phyloP scores from a whole-genome alignment of 2,329 filamentous ascomycete species.

The Furcasterigmium sp. region DNA sequence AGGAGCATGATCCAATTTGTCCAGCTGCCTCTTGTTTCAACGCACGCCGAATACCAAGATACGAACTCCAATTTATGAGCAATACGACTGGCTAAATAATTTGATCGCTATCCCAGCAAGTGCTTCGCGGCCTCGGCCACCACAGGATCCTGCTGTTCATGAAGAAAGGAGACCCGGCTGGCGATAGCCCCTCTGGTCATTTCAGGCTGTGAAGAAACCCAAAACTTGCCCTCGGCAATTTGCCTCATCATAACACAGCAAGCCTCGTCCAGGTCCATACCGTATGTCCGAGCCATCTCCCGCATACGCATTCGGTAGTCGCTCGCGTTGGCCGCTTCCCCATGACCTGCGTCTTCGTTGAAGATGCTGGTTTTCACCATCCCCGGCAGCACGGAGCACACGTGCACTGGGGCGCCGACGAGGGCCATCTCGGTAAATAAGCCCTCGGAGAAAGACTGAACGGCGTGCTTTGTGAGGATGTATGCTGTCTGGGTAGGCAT shows the following conservation, averaged over 20 bases:
- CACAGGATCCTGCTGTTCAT: not conserved
- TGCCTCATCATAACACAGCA: not conserved
- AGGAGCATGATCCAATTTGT: too few relatives aligned
- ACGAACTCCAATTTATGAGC: too few relatives aligned
- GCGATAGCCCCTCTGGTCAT: not conserved
- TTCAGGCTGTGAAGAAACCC: not conserved
- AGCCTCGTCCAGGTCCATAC: not conserved
- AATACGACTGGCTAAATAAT: not conserved
- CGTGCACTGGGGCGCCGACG: not conserved
- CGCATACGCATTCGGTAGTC: not conserved
- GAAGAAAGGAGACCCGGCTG: not conserved
- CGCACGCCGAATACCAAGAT: too few relatives aligned
- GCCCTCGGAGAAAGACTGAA: not conserved
- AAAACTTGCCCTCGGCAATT: not conserved
- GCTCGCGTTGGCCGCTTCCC: not conserved
- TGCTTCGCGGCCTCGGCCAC: not conserved
- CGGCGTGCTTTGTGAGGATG: not conserved
- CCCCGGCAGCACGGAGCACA: not conserved
- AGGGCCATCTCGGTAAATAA: not conserved
- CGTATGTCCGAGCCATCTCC: not conserved
- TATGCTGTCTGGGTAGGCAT: not conserved
- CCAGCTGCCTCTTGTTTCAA: too few relatives aligned
- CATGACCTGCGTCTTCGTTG: not conserved
- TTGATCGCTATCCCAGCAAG: not conserved
- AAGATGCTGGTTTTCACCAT: not conserved